Evolutionary conservation across 768 basidiomycete species (phyloP).

Genomic region (Artomyces pyxidatus): DNA sequence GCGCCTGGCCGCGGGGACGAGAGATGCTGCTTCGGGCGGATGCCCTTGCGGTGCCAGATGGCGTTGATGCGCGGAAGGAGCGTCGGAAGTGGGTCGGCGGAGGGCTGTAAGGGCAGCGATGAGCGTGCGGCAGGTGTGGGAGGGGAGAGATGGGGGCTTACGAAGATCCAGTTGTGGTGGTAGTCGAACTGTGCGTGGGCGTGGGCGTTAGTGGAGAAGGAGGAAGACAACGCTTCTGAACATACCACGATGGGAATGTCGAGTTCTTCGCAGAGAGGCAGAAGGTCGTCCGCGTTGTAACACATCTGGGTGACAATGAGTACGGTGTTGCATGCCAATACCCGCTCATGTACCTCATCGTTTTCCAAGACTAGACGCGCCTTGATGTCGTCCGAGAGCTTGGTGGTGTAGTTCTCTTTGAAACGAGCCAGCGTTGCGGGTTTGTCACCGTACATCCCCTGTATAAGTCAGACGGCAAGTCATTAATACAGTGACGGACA

Average conservation of each 20-base stretch:
- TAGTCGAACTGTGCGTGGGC: conserved; percentile 43
- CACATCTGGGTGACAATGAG: conserved; percentile 43
- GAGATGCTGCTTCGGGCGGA: conserved; percentile 87
- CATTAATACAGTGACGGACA: conserved; percentile 16
- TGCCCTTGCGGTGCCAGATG: conserved; percentile 70
- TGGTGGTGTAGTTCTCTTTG: conserved; percentile 53
- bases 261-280: conserved; percentile 82
- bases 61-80: conserved; percentile 72
- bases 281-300: conserved; percentile 81
- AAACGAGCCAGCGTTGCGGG: conserved; percentile 58
- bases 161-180: conserved; percentile 69
- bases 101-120: conserved; percentile 18
- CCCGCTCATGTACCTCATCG: conserved; percentile 78
- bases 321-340: neutral
- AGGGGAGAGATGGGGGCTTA: conserved; percentile 37
- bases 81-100: conserved; percentile 39
- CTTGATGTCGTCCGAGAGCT: conserved; percentile 56
- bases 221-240: conserved; percentile 51
- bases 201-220: conserved; percentile 28
- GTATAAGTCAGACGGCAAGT: neutral
- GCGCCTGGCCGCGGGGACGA: conserved; percentile 87
- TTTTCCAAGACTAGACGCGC: conserved; percentile 85
- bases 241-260: conserved; percentile 38
- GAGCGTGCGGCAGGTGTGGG: neutral
- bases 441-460: conserved; percentile 84